These are phyloP conservation scores for Melocanna baccifera DNA, from an alignment of 176 grass and related monocot genomes.

Conservation along the genomic window DNA sequence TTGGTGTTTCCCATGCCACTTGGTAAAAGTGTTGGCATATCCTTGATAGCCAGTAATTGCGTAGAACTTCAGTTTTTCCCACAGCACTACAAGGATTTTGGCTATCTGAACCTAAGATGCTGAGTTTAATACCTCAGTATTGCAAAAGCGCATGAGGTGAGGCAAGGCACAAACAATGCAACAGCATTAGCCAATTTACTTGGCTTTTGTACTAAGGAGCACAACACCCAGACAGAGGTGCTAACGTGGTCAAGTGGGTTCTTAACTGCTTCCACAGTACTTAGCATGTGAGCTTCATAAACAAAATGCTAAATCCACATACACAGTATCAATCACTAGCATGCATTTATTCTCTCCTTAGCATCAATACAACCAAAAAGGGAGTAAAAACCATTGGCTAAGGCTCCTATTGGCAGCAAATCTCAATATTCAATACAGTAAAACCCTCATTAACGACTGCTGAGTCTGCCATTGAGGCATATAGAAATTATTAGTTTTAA, in stretches of 20 bases:
- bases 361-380: neutral
- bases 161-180: neutral
- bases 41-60: neutral
- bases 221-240: neutral
- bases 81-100: neutral
- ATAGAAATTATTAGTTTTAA: neutral
- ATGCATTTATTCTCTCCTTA: slow-evolving; percentile 1
- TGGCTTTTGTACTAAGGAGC: neutral
- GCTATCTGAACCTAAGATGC: neutral
- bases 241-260: neutral
- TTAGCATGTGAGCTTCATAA: neutral
- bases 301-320: neutral
- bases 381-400: slow-evolving; percentile 1
- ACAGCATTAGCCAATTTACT: neutral
- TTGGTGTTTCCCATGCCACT: slow-evolving; percentile 8
- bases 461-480: neutral
- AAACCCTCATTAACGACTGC: neutral
- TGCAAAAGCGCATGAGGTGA: neutral
- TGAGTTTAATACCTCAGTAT: neutral
- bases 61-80: slow-evolving; percentile 9
- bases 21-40: neutral
- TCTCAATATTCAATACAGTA: neutral
- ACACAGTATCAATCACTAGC: neutral
- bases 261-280: slow-evolving; percentile 1
- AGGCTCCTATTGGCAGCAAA: neutral